Evolutionary conservation across 73 alveolate genomes (phyloP).

Genomic region (Durusdinium trenchii): DNA sequence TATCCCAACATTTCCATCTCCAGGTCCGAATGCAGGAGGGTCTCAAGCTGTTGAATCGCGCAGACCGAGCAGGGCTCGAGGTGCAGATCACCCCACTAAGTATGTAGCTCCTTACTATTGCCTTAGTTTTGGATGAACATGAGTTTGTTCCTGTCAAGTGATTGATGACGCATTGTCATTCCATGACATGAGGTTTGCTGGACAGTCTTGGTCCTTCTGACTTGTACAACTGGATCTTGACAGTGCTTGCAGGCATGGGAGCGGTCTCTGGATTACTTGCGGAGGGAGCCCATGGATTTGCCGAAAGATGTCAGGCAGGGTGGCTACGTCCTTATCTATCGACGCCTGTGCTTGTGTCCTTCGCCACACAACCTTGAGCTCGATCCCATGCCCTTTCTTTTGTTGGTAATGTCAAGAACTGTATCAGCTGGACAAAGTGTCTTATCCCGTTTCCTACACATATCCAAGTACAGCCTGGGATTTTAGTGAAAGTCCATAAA

Average conservation of each 20-base stretch:
- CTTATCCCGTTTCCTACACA: too few relatives aligned
- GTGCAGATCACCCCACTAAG: background rate
- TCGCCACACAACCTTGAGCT: too few relatives aligned
- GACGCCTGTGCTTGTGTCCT: background rate
- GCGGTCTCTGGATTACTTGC: slow-evolving; percentile 83
- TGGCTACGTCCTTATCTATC: background rate
- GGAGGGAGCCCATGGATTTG: slow-evolving; percentile 53
- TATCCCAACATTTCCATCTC: too few relatives aligned
- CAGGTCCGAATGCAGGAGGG: slow-evolving; percentile 81
- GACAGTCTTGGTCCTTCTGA: too few relatives aligned
- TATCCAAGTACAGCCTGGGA: too few relatives aligned
- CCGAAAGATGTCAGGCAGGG: slow-evolving; percentile 39
- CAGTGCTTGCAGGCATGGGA: slow-evolving; percentile 25
- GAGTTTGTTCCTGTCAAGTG: background rate
- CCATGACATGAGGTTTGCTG: background rate
- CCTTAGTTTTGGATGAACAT: too few relatives aligned
- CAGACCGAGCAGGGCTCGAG: slow-evolving; percentile 76
- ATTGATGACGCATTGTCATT: background rate
- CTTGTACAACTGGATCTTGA: background rate
- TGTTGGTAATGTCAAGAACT: too few relatives aligned
- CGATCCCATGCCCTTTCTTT: too few relatives aligned
- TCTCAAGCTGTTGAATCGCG: slow-evolving; percentile 64
- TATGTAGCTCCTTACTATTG: too few relatives aligned
- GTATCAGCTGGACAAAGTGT: too few relatives aligned
- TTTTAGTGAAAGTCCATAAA: too few relatives aligned